Evolutionary conservation across 345 rosid species (phyloP).

Genomic region (Salix viminalis): DNA sequence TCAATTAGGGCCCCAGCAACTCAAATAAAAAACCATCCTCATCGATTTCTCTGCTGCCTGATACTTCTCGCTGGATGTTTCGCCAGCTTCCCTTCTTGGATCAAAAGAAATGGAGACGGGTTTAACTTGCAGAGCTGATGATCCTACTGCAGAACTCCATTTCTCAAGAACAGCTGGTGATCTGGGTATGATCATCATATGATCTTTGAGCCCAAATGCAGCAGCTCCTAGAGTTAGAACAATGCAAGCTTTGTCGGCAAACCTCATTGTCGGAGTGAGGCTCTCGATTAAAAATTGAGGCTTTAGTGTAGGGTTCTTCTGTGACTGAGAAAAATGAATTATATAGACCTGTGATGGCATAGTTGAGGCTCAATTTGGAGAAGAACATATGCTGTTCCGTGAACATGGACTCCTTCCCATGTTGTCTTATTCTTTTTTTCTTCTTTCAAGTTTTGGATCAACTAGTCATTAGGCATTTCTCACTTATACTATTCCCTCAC

Average conservation of each 20-base stretch:
- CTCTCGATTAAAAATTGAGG: neutral
- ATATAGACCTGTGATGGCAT: neutral
- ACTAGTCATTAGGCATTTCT: neutral
- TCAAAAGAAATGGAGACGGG: neutral
- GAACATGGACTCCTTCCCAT: neutral
- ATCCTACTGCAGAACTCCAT: slow-evolving; percentile 1
- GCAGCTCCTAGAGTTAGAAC: slow-evolving; percentile 22
- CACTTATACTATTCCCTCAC: neutral
- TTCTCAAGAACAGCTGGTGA: slow-evolving; percentile 6
- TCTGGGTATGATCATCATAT: slow-evolving; percentile 10
- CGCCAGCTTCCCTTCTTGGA: neutral
- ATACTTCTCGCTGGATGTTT: neutral
- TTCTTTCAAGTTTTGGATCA: neutral
- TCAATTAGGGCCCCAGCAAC: slow-evolving; percentile 27
- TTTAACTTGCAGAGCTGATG: slow-evolving; percentile 5
- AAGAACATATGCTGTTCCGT: neutral
- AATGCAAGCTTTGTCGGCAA: slow-evolving; percentile 16
- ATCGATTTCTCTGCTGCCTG: slow-evolving; percentile 16
- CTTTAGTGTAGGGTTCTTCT: neutral
- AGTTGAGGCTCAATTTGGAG: neutral
- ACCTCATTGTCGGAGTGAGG: neutral
- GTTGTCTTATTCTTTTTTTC: neutral
- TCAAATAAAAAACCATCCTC: slow-evolving; percentile 26
- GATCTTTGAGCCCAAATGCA: slow-evolving; percentile 15
- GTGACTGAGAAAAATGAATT: neutral